phyloP scores from a whole-genome alignment of 345 rosid species.

The Eucalyptus sp. region DNA sequence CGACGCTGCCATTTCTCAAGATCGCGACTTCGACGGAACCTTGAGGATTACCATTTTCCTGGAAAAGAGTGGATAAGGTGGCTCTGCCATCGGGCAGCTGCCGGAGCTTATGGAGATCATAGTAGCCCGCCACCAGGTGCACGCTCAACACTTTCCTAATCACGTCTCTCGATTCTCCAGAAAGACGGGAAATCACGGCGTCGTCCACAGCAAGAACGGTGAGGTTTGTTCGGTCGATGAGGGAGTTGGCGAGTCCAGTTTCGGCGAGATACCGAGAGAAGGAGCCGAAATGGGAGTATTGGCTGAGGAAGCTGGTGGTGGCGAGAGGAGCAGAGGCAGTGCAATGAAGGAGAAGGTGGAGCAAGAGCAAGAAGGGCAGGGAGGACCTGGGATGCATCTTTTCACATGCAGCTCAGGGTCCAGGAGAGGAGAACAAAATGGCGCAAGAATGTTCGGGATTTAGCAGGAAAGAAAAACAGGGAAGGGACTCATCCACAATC shows the following conservation, averaged over 20 bases:
- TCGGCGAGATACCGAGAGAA: neutral
- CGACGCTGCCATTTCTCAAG: neutral
- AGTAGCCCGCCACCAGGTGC: slow-evolving; percentile 1
- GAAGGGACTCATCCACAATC: neutral
- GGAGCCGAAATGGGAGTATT: neutral
- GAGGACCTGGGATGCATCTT: neutral
- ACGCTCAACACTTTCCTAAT: neutral
- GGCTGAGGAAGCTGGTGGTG: neutral
- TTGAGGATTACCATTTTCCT: neutral
- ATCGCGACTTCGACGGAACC: neutral
- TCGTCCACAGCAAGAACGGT: slow-evolving; percentile 4
- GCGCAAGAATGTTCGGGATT: neutral
- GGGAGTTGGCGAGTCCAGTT: neutral
- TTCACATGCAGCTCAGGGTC: neutral
- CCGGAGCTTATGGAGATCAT: neutral
- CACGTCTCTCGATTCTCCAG: neutral
- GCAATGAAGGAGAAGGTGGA: neutral
- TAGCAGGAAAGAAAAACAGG: neutral
- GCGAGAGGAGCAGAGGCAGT: neutral
- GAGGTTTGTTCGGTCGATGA: neutral
- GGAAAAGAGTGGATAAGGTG: neutral
- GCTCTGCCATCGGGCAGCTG: neutral
- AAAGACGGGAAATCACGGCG: neutral
- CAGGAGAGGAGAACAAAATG: neutral
- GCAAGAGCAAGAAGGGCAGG: neutral